Conservation (phyloP, 2,329 filamentous ascomycete species). For the Claviceps cyperi region DNA sequence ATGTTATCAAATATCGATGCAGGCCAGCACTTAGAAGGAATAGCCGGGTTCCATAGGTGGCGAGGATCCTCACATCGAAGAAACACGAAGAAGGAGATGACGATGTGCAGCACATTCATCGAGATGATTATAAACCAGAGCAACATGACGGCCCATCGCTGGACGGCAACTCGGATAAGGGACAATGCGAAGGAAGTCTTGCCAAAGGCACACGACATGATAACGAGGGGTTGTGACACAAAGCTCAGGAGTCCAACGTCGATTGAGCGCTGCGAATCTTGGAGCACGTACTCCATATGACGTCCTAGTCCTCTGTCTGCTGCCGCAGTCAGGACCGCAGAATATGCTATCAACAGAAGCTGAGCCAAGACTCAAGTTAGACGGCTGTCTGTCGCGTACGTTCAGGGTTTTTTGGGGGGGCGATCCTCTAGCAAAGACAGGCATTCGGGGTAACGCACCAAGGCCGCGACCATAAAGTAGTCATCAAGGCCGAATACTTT, state of each 20-base stretch:
- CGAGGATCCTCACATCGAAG: slow-evolving; percentile 3
- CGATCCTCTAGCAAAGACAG: no score
- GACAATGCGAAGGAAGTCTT: slow-evolving; percentile 6
- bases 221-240: slow-evolving; percentile 5
- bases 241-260: slow-evolving; percentile 5
- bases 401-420: no score
- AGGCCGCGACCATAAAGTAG: slow-evolving; percentile 5
- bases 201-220: slow-evolving; percentile 6
- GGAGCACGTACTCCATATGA: slow-evolving; percentile 2
- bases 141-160: slow-evolving; percentile 3
- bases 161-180: slow-evolving; percentile 4
- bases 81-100: slow-evolving; percentile 6
- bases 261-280: slow-evolving; percentile 1
- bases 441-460: slow-evolving; percentile 1
- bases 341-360: slow-evolving; percentile 3
- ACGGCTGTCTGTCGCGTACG: not conserved
- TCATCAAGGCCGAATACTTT: slow-evolving; percentile 5
- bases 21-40: slow-evolving; percentile 3
- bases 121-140: slow-evolving; percentile 6
- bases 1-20: not conserved
- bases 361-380: not conserved
- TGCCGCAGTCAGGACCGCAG: slow-evolving; percentile 2
- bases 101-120: slow-evolving; percentile 3
- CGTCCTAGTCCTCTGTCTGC: slow-evolving; percentile 5
- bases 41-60: slow-evolving; percentile 4